Evolutionary conservation across 2,329 filamentous ascomycete species (phyloP).

Genomic region (Eutypa lata): DNA sequence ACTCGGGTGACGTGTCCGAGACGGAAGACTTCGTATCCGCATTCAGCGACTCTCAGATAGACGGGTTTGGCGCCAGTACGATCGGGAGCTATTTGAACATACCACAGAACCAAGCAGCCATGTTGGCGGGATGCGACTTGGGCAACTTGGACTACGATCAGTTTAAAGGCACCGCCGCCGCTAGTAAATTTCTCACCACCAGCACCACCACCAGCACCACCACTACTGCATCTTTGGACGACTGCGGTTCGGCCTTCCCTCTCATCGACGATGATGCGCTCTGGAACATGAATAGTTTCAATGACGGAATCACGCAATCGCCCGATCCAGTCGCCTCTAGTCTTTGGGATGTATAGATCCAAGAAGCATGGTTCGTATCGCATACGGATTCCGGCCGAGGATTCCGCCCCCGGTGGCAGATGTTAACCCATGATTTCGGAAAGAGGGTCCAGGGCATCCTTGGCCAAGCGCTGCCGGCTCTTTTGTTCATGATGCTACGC

Average conservation of each 20-base stretch:
- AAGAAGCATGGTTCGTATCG: neutral
- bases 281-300: constrained; percentile 38
- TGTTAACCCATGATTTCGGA: neutral
- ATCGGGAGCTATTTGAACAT: constrained; percentile 46
- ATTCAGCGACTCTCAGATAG: constrained; percentile 41
- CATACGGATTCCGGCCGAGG: neutral
- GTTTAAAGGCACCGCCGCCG: constrained; percentile 48
- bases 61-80: constrained; percentile 47
- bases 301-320: constrained; percentile 31
- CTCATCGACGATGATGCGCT: constrained; percentile 44
- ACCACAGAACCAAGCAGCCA: constrained; percentile 36
- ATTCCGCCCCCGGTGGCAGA: neutral
- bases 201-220: constrained; percentile 24
- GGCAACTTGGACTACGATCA: constrained; percentile 53
- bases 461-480: neutral
- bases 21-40: constrained; percentile 55
- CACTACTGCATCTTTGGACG: constrained; percentile 30
- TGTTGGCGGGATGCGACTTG: constrained; percentile 44
- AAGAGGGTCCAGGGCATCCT: neutral
- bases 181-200: constrained; percentile 41
- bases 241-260: constrained; percentile 39
- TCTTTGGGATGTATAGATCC: constrained; percentile 20
- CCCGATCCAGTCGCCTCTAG: constrained; percentile 30
- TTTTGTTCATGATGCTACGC: neutral
- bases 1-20: constrained; percentile 66